phyloP scores from a whole-genome alignment of 495 filamentous ascomycete genomes.

The Penicillium coffeae region DNA sequence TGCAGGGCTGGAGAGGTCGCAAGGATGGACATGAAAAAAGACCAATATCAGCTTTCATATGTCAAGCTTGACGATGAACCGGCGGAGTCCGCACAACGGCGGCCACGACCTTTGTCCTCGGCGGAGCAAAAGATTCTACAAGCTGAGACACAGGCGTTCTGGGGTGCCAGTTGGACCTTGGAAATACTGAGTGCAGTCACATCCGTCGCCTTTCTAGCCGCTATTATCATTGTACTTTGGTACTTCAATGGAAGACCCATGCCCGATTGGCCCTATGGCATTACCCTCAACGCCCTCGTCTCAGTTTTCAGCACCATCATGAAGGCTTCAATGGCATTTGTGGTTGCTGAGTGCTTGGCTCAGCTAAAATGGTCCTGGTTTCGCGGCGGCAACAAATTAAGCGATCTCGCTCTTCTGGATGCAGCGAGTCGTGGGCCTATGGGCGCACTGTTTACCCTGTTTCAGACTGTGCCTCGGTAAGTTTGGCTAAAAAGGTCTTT shows the following conservation, averaged over 20 bases:
- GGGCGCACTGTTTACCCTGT: conserved; percentile 32
- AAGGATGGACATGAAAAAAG: conserved; percentile 15
- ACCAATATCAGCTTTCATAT: conserved; percentile 20
- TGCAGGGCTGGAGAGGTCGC: not conserved
- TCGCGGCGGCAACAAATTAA: conserved; percentile 32
- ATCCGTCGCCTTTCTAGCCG: conserved; percentile 19
- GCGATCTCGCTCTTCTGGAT: conserved; percentile 42
- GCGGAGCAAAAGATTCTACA: conserved; percentile 19
- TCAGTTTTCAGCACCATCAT: conserved; percentile 42
- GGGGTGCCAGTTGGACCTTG: conserved; percentile 24
- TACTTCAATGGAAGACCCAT: conserved; percentile 37
- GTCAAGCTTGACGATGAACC: conserved; percentile 11
- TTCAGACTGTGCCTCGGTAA: conserved; percentile 22
- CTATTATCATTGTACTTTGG: conserved; percentile 32
- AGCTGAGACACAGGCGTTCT: conserved; percentile 15
- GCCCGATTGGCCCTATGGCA: conserved; percentile 40
- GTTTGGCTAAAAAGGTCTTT: not conserved
- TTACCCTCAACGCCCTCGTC: conserved; percentile 46
- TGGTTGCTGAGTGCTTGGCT: conserved; percentile 35
- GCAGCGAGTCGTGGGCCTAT: conserved; percentile 38
- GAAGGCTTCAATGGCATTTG: conserved; percentile 39
- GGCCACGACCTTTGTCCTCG: conserved; percentile 14
- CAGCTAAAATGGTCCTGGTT: conserved; percentile 52
- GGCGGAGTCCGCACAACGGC: not conserved
- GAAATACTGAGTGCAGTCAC: conserved; percentile 24